These are phyloP conservation scores for Polytrichum commune DNA, from an alignment of 225 moss, liverwort and hornwort species.

Conservation along the genomic window DNA sequence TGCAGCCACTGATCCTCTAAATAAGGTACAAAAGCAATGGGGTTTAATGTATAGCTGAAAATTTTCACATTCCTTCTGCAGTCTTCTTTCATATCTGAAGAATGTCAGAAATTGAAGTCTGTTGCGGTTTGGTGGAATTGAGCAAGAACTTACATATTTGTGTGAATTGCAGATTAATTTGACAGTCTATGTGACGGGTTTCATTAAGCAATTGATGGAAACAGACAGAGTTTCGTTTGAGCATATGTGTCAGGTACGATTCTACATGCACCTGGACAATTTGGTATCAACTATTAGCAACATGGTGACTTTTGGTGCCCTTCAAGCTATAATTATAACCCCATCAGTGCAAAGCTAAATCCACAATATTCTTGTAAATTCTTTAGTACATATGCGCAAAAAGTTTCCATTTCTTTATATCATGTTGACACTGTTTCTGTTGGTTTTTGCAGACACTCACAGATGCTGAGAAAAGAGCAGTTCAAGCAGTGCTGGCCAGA, in stretches of 20 bases:
- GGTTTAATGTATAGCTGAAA: background rate
- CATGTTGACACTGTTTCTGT: background rate
- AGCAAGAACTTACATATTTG: background rate
- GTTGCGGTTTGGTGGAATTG: background rate
- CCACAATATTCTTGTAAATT: too few species aligned
- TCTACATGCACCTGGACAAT: background rate
- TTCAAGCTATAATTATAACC: background rate
- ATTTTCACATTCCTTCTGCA: background rate
- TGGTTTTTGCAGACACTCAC: constrained; percentile 40
- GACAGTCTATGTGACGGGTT: constrained; percentile 52
- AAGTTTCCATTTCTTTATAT: too few species aligned
- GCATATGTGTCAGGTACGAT: constrained; percentile 62
- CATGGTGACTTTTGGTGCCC: constrained; percentile 1
- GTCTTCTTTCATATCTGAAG: too few species aligned
- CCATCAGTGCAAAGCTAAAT: too few species aligned
- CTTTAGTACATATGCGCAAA: too few species aligned
- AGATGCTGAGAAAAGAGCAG: constrained; percentile 33
- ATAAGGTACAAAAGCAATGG: constrained; percentile 47
- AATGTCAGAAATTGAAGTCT: too few species aligned
- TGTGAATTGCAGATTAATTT: constrained; percentile 66
- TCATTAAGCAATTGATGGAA: constrained; percentile 68
- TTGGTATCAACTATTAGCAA: background rate
- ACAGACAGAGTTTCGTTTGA: constrained; percentile 58
- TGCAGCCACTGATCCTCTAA: constrained; percentile 77
- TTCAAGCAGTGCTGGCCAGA: constrained; percentile 39